Percentiles rank a stretch among this genome's conserved stretches.
phyloP scores from a whole-genome alignment of 176 grass and related monocot genomes.

The Melocanna baccifera region DNA sequence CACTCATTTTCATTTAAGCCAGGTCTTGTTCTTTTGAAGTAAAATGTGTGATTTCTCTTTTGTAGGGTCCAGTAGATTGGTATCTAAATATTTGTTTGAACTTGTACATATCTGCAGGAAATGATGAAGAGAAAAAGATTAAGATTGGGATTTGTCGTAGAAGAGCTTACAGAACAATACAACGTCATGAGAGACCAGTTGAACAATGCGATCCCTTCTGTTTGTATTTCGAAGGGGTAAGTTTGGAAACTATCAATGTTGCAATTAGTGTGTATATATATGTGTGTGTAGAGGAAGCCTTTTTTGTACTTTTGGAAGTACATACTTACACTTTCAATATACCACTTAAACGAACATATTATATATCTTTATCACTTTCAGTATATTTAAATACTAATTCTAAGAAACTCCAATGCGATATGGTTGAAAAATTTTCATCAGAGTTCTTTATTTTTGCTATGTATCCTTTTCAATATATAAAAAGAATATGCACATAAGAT shows the following conservation, averaged over 20 bases:
- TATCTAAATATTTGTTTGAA: slow-evolving; percentile 17
- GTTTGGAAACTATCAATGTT: slow-evolving; percentile 8
- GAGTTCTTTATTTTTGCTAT: too few relatives aligned
- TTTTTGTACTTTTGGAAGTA: too few relatives aligned
- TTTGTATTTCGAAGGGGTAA: slow-evolving; percentile 58
- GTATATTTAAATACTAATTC: too few relatives aligned
- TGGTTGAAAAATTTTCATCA: too few relatives aligned
- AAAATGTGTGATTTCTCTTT: slow-evolving; percentile 15
- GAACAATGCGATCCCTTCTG: slow-evolving; percentile 42
- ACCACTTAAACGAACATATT: too few relatives aligned
- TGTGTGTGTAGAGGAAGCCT: too few relatives aligned
- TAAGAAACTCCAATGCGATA: too few relatives aligned
- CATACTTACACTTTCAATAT: too few relatives aligned
- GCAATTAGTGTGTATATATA: not conserved
- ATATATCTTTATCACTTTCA: too few relatives aligned
- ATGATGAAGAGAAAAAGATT: slow-evolving; percentile 66
- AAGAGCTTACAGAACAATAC: slow-evolving; percentile 51
- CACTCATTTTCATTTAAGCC: slow-evolving; percentile 84
- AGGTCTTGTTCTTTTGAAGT: slow-evolving; percentile 42
- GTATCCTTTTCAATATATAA: too few relatives aligned
- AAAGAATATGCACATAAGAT: too few relatives aligned
- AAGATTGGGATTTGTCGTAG: slow-evolving; percentile 42
- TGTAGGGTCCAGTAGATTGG: not conserved
- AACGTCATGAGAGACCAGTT: slow-evolving; percentile 33
- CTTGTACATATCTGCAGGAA: slow-evolving; percentile 46